Evolutionary conservation across 1,139 yeast genomes (phyloP).

Genomic region (Ogataea hybrid): DNA sequence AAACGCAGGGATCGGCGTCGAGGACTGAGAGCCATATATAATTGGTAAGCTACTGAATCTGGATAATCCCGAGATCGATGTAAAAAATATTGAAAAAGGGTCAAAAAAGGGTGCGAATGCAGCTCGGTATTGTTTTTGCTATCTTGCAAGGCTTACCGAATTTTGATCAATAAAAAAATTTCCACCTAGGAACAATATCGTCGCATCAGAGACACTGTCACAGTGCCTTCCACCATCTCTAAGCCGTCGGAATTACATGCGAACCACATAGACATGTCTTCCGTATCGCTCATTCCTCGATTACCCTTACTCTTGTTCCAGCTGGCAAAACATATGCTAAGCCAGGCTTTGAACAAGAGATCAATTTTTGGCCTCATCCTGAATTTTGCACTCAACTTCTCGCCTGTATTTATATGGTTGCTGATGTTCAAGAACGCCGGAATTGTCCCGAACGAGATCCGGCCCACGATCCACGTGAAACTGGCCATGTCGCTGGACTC

Average conservation of each 20-base stretch:
- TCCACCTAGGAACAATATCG: not conserved
- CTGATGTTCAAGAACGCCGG: slow-evolving; percentile 60
- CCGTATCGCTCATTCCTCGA: slow-evolving; percentile 2
- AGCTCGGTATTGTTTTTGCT: not conserved
- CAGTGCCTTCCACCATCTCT: not conserved
- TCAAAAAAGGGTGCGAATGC: not conserved
- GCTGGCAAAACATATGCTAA: slow-evolving; percentile 26
- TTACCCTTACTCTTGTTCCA: slow-evolving; percentile 11
- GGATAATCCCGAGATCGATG: not conserved
- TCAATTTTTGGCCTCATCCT: slow-evolving; percentile 38
- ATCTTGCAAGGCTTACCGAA: not conserved
- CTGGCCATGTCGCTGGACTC: slow-evolving; percentile 43
- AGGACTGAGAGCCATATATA: not conserved
- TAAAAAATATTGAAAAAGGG: no score
- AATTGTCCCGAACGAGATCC: slow-evolving; percentile 49
- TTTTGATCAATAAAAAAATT: slow-evolving; percentile 1
- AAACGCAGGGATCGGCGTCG: slow-evolving; percentile 6
- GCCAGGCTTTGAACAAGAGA: slow-evolving; percentile 41
- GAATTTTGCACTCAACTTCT: slow-evolving; percentile 48
- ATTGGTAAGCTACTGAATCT: not conserved
- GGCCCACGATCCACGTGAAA: slow-evolving; percentile 56
- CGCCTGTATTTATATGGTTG: slow-evolving; percentile 58
- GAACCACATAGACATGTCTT: not conserved
- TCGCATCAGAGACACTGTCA: not conserved
- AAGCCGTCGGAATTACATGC: not conserved